These are phyloP conservation scores for Penicillium arizonense DNA, from an alignment of 495 filamentous ascomycete genomes.

Conservation along the genomic window DNA sequence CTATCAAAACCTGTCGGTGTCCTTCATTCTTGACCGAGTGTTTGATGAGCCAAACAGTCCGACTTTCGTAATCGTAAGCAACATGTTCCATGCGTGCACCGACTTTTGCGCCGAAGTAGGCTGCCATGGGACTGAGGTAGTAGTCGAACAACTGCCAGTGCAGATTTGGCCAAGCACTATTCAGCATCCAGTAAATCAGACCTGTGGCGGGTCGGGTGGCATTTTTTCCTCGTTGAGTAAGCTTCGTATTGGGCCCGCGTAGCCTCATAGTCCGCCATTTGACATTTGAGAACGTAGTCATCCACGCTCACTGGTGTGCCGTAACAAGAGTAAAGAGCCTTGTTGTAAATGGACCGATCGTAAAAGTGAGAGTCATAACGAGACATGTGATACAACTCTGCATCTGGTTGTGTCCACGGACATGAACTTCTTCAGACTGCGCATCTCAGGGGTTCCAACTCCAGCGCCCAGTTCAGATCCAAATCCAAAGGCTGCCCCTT, in stretches of 20 bases:
- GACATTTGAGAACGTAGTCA: conserved; percentile 54
- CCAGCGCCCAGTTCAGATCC: conserved; percentile 61
- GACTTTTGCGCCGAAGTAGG: conserved; percentile 59
- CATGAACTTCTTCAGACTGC: conserved; percentile 55
- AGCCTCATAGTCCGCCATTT: conserved; percentile 64
- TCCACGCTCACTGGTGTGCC: conserved; percentile 51
- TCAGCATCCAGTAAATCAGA: conserved; percentile 68
- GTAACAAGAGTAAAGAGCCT: conserved; percentile 50
- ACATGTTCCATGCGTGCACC: conserved; percentile 55
- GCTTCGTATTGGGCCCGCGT: conserved; percentile 60
- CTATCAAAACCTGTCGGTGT: conserved; percentile 41
- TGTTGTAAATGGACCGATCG: conserved; percentile 56
- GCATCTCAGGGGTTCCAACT: conserved; percentile 58
- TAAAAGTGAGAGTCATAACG: conserved; percentile 52
- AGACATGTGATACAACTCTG: conserved; percentile 59
- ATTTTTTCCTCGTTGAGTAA: conserved; percentile 50
- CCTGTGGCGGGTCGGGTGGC: conserved; percentile 56
- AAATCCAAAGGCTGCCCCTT: conserved; percentile 62
- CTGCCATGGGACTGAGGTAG: conserved; percentile 55
- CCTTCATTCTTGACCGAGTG: conserved; percentile 44
- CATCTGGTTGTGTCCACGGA: conserved; percentile 53
- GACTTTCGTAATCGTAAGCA: conserved; percentile 50
- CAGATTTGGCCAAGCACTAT: conserved; percentile 61
- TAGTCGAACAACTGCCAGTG: conserved; percentile 70
- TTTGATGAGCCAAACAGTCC: conserved; percentile 55